Evolutionary conservation across 2,329 filamentous ascomycete species (phyloP).

Genomic region (Fusarium nurragi): DNA sequence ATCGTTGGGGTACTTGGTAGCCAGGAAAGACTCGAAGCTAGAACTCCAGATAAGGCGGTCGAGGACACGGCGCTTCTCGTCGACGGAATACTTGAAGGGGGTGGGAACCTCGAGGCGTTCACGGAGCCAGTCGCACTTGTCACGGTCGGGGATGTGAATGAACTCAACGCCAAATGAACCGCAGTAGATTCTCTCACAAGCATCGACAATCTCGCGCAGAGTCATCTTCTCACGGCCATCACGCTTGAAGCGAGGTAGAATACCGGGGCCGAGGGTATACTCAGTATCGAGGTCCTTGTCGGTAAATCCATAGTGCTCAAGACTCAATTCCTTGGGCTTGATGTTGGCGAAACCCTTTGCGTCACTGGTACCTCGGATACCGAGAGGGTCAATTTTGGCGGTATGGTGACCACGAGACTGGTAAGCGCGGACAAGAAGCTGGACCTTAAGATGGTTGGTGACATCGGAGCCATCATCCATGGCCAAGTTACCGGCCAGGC

Average conservation of each 20-base stretch:
- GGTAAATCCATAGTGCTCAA: conserved; percentile 94
- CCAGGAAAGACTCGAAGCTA: conserved; percentile 94
- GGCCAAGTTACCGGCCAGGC: conserved; percentile 74
- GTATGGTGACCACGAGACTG: conserved; percentile 98
- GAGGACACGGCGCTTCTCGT: conserved; percentile 97
- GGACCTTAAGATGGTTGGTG: conserved; percentile 97
- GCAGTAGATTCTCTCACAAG: conserved; percentile 96
- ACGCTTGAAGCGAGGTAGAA: conserved; percentile 90
- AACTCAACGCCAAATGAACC: conserved; percentile 98
- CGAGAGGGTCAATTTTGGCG: conserved; percentile 94
- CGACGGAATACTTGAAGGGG: conserved; percentile 96
- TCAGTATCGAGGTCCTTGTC: conserved; percentile 94
- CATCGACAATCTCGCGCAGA: conserved; percentile 88
- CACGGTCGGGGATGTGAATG: conserved; percentile 97
- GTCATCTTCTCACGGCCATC: conserved; percentile 95
- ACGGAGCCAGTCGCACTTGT: conserved; percentile 98
- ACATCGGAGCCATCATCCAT: conserved; percentile 80
- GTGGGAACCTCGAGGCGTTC: conserved; percentile 93
- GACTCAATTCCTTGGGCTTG: conserved; percentile 90
- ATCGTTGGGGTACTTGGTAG: conserved; percentile 99
- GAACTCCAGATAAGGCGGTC: conserved; percentile 99
- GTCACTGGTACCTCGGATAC: conserved; percentile 74
- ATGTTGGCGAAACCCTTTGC: conserved; percentile 83
- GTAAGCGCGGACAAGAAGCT: conserved; percentile 95
- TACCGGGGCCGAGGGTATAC: conserved; percentile 91